These are phyloP conservation scores for Cadophora sp. DNA, from an alignment of 2,329 filamentous ascomycete genomes.

Conservation along the genomic window DNA sequence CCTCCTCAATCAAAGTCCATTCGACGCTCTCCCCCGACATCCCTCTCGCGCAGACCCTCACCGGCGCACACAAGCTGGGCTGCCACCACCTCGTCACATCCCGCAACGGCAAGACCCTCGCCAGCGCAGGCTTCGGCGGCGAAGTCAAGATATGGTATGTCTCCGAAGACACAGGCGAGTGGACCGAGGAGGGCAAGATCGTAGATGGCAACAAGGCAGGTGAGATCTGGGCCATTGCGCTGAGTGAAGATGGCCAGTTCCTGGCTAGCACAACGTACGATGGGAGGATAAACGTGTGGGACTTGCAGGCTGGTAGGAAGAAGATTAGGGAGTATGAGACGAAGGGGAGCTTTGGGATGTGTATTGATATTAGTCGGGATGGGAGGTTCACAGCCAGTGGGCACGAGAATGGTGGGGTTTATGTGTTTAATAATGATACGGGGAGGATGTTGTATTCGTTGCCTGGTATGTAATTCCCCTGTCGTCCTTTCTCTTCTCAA, in stretches of 20 bases:
- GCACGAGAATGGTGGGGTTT: conserved; percentile 89
- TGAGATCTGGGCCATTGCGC: conserved; percentile 85
- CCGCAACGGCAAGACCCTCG: conserved; percentile 73
- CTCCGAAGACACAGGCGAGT: conserved; percentile 64
- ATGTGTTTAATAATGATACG: conserved; percentile 93
- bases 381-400: conserved; percentile 89
- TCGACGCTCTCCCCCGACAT: conserved; percentile 75
- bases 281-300: conserved; percentile 90
- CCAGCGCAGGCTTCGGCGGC: conserved; percentile 87
- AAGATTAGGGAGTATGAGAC: conserved; percentile 89
- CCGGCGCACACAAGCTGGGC: conserved; percentile 82
- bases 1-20: conserved; percentile 82
- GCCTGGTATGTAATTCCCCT: conserved; percentile 66
- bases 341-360: conserved; percentile 89
- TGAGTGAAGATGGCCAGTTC: conserved; percentile 84
- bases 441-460: conserved; percentile 86
- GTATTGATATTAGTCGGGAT: conserved; percentile 80
- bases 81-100: conserved; percentile 86
- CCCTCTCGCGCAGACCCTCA: conserved; percentile 79
- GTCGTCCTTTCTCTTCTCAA: not conserved
- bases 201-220: conserved; percentile 64
- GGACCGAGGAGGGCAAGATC: conserved; percentile 56
- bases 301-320: conserved; percentile 60
- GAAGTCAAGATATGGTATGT: conserved; percentile 84
- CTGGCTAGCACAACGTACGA: conserved; percentile 89